These are phyloP conservation scores for Fusarium sp. DNA, from an alignment of 2,329 filamentous ascomycete genomes.

Conservation along the genomic window DNA sequence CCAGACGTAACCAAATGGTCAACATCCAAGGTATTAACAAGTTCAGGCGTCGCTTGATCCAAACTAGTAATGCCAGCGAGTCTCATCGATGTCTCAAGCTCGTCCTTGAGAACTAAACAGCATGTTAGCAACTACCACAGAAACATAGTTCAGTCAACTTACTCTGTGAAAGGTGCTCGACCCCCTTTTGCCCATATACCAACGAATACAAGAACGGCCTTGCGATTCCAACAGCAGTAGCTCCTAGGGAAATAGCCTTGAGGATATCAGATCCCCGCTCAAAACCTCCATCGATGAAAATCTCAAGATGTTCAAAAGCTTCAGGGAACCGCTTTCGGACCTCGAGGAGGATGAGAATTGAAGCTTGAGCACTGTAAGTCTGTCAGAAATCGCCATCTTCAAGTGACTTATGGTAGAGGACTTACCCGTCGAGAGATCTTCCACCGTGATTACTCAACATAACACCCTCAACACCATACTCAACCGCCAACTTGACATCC, in stretches of 20 bases:
- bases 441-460: conserved; percentile 68
- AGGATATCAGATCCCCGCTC: conserved; percentile 63
- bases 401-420: accelerated
- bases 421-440: conserved; percentile 60
- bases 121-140: neutral
- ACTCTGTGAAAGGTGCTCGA: conserved; percentile 65
- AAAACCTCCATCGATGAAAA: conserved; percentile 64
- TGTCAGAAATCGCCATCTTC: neutral
- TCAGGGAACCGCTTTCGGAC: conserved; percentile 59
- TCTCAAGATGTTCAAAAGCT: conserved; percentile 58
- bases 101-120: conserved; percentile 42
- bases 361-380: conserved; percentile 48
- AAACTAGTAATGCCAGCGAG: conserved; percentile 43
- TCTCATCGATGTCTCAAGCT: conserved; percentile 45
- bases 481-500: conserved; percentile 60
- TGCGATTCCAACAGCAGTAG: conserved; percentile 63
- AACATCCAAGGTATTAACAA: conserved; percentile 46
- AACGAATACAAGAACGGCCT: conserved; percentile 62
- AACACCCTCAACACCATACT: conserved; percentile 62
- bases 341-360: conserved; percentile 61
- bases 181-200: conserved; percentile 63
- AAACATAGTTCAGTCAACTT: conserved; percentile 40
- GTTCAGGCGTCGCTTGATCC: conserved; percentile 38
- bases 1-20: conserved; percentile 43
- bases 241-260: conserved; percentile 62